Evolutionary conservation across 371 early-diverging fungal species (phyloP).

Genomic region (Mortierella sp.): DNA sequence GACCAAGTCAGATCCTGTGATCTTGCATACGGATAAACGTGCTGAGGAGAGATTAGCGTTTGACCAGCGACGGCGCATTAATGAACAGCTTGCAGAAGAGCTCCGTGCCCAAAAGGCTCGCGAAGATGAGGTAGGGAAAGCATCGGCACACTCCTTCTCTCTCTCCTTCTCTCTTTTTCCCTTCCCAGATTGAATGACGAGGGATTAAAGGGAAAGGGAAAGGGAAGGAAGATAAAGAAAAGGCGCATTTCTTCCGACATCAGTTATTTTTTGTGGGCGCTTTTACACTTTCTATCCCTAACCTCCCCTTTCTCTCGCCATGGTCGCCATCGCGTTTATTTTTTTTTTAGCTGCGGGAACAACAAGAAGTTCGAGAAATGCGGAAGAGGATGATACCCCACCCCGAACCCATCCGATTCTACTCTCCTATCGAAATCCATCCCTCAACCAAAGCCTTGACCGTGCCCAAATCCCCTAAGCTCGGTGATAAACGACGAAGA

Average conservation of each 20-base stretch:
- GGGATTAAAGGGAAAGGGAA: neutral
- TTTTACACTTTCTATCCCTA: too few species aligned
- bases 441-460: constrained; percentile 37
- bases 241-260: too few species aligned
- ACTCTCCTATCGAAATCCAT: constrained; percentile 41
- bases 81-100: constrained; percentile 29
- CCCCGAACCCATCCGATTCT: constrained; percentile 36
- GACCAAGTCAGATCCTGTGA: constrained; percentile 18
- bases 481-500: constrained; percentile 46
- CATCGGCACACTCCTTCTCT: neutral
- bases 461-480: constrained; percentile 33
- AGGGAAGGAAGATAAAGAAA: neutral
- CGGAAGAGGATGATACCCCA: constrained; percentile 27
- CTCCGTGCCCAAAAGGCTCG: constrained; percentile 32
- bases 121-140: constrained; percentile 39
- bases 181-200: neutral
- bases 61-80: constrained; percentile 23
- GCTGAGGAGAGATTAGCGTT: constrained; percentile 21
- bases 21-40: constrained; percentile 25
- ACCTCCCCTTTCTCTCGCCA: neutral
- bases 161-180: neutral
- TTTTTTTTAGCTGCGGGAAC: constrained; percentile 20
- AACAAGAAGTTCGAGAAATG: constrained; percentile 22
- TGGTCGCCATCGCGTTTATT: neutral
- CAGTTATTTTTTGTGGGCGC: too few species aligned